Conservation (phyloP, 2,329 filamentous ascomycete species). For the Paradendryphiella salina region DNA sequence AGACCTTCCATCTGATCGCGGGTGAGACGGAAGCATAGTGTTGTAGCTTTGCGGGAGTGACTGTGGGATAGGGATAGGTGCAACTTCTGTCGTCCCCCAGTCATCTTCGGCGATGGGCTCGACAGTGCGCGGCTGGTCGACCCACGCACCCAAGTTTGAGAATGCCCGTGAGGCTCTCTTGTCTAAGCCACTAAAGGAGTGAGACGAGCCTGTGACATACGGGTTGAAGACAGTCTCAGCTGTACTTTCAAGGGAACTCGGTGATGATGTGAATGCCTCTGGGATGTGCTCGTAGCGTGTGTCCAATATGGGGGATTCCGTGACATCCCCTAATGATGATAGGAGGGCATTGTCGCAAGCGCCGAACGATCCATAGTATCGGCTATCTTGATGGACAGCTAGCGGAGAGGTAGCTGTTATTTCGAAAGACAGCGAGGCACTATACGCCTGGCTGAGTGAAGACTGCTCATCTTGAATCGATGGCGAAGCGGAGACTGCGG, state of each 20-base stretch:
- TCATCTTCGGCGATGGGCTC: constrained; percentile 37
- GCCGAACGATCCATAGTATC: constrained; percentile 32
- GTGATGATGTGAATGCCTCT: constrained; percentile 21
- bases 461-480: constrained; percentile 34
- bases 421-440: constrained; percentile 33
- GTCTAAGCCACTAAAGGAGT: constrained; percentile 38
- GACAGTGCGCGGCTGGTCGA: constrained; percentile 34
- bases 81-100: constrained; percentile 21
- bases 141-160: constrained; percentile 35
- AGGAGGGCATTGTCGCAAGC: constrained; percentile 23
- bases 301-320: constrained; percentile 30
- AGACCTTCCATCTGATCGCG: constrained; percentile 14
- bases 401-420: constrained; percentile 37
- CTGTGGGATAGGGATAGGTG: constrained; percentile 40
- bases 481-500: constrained; percentile 30
- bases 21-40: constrained; percentile 13
- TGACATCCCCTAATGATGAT: constrained; percentile 19
- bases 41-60: constrained; percentile 22
- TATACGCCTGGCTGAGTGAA: constrained; percentile 29
- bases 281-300: constrained; percentile 29
- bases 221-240: constrained; percentile 37
- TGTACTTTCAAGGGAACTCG: constrained; percentile 27
- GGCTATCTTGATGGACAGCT: constrained; percentile 19
- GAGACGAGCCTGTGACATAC: constrained; percentile 30
- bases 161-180: constrained; percentile 37